A percentile compares a stretch with the other conserved stretches of the same genome.
Conservation (phyloP, 805 yeast species). For the Alloascoidea africana region DNA sequence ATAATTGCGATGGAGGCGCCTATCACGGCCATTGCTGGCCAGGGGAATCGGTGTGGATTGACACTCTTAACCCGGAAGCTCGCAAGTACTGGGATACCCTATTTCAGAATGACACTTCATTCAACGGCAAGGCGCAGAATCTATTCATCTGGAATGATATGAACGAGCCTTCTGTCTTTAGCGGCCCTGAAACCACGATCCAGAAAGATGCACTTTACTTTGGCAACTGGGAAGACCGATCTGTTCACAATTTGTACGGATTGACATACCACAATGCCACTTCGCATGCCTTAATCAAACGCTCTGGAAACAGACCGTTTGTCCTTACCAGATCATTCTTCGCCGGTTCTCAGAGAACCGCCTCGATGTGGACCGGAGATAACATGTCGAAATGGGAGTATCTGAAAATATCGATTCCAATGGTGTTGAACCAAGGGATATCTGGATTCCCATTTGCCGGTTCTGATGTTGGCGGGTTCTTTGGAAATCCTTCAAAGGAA, state of each 20-base stretch:
- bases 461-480: constrained; percentile 95
- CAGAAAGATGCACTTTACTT: constrained; percentile 70
- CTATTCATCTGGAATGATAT: constrained; percentile 91
- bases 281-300: constrained; percentile 39
- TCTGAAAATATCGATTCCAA: constrained; percentile 66
- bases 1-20: constrained; percentile 27
- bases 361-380: constrained; percentile 98
- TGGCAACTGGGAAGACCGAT: constrained; percentile 81
- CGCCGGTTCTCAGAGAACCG: constrained; percentile 82
- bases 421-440: constrained; percentile 68
- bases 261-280: constrained; percentile 71
- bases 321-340: constrained; percentile 74
- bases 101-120: constrained; percentile 29
- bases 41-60: constrained; percentile 91
- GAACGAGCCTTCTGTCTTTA: constrained; percentile 94
- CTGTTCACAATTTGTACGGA: constrained; percentile 81
- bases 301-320: constrained; percentile 62
- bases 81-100: constrained; percentile 43
- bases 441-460: constrained; percentile 90
- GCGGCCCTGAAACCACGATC: constrained; percentile 88
- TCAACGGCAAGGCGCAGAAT: constrained; percentile 40
- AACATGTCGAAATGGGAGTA: constrained; percentile 90
- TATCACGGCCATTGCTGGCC: constrained; percentile 96
- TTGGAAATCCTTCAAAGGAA: constrained; percentile 77
- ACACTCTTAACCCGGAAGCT: constrained; percentile 55